phyloP scores from a whole-genome alignment of 805 yeast genomes.

The Candida nemodendra region DNA sequence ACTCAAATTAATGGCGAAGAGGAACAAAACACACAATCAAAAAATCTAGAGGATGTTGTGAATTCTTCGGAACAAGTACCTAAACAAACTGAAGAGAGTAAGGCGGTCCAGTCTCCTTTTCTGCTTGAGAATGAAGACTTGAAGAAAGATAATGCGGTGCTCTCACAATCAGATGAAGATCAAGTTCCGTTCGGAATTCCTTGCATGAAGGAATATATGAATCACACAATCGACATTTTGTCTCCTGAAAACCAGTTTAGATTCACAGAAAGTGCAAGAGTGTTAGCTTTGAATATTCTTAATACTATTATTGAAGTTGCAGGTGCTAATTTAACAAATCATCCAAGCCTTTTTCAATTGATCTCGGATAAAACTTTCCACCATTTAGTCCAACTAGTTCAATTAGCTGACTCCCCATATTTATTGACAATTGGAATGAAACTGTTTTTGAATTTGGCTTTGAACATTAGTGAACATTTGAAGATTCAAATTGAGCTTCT shows the following conservation, averaged over 20 bases:
- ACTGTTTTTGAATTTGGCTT: constrained; percentile 67
- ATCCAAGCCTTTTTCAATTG: constrained; percentile 63
- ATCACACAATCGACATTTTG: constrained; percentile 72
- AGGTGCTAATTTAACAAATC: constrained; percentile 60
- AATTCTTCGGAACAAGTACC: constrained; percentile 4
- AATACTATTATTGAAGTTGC: constrained; percentile 79
- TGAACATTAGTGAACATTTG: constrained; percentile 61
- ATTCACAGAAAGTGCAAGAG: constrained; percentile 83
- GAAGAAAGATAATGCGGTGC: background rate
- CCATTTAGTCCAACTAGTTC: constrained; percentile 75
- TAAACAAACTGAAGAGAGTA: constrained; percentile 5
- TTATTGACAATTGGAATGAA: constrained; percentile 74
- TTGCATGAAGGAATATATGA: constrained; percentile 73
- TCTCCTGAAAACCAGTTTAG: constrained; percentile 81
- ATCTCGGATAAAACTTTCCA: constrained; percentile 83
- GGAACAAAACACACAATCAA: background rate
- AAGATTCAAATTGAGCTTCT: constrained; percentile 82
- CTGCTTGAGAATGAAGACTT: background rate
- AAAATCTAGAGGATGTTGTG: constrained; percentile 1
- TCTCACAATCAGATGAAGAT: constrained; percentile 20
- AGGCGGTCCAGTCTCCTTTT: background rate
- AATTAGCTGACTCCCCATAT: constrained; percentile 68
- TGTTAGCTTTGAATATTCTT: constrained; percentile 74
- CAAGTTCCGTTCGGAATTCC: constrained; percentile 65
- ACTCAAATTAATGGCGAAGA: constrained; percentile 1